A percentile compares a stretch with the other conserved stretches of the same genome.
phyloP scores from a whole-genome alignment of 768 basidiomycete species.

The Russula olivacea region DNA sequence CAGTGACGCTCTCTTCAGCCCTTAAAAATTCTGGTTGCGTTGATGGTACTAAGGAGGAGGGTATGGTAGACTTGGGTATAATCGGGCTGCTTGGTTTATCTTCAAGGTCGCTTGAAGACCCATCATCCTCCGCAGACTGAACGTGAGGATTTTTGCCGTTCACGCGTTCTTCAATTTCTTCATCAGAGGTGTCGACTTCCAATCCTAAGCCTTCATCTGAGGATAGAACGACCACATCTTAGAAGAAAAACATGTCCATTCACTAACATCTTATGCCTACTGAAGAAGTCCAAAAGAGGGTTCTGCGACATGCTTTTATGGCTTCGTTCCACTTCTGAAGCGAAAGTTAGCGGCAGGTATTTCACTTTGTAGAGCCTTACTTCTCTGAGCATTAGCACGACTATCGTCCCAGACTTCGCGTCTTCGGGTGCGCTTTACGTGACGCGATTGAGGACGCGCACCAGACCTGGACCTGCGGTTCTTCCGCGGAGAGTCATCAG shows the following conservation, averaged over 20 bases:
- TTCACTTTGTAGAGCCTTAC: slow-evolving; percentile 23
- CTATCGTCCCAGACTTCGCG: neutral
- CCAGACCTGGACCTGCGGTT: slow-evolving; percentile 25
- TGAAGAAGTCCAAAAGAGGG: slow-evolving; percentile 28
- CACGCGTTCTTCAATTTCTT: slow-evolving; percentile 25
- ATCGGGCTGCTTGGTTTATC: slow-evolving; percentile 6
- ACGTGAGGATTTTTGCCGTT: slow-evolving; percentile 21
- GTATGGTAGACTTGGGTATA: neutral
- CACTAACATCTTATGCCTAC: slow-evolving; percentile 21
- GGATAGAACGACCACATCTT: neutral
- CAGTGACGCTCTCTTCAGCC: slow-evolving; percentile 17
- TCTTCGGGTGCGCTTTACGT: slow-evolving; percentile 10
- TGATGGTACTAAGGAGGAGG: neutral
- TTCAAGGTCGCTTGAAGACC: slow-evolving; percentile 11
- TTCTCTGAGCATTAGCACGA: slow-evolving; percentile 23
- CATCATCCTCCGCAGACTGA: slow-evolving; percentile 12
- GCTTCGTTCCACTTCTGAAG: slow-evolving; percentile 6
- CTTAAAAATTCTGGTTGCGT: neutral
- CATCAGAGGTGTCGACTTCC: slow-evolving; percentile 24
- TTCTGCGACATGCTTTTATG: slow-evolving; percentile 23
- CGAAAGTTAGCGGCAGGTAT: neutral
- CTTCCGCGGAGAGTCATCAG: slow-evolving; percentile 31
- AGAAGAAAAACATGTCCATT: slow-evolving; percentile 5
- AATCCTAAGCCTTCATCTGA: slow-evolving; percentile 24
- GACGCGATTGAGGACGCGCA: neutral